Evolutionary conservation across 768 basidiomycete species (phyloP), one percentile per base, ranked within the genome.

Genomic region (Leccinum olivaceopallidum): DNA sequence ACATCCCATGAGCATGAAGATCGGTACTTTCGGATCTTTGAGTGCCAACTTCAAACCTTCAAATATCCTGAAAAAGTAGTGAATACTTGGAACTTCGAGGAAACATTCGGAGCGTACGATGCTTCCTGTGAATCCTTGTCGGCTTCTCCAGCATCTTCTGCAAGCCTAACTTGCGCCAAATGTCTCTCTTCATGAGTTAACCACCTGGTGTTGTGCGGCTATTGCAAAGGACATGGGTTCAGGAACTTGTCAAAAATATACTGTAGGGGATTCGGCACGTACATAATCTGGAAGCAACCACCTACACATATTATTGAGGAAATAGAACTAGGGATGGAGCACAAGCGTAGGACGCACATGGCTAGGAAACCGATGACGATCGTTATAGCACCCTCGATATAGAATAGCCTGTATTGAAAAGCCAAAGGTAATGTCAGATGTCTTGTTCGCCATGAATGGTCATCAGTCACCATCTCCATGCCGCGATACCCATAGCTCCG

Each of bases 351-450:
- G 44, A 47, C 44, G 12, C 42, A 86, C 85, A 85, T 81, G 51
- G 80, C 75, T 16, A 80, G 60, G 26, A 88, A 71, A 2, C 87
- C 87, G 51, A 89, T 67, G 53, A 77, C 68, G 62, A 90, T 83
- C 0, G 87, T 90, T 10, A 88, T 79, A 1, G 83, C 76, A 4
- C 89, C 89, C 83, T 90, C 89, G 49, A 89, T 87, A 67, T 81
- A 87, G 69, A 90, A 90, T 39, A 90, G 64, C 88, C 87, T 64
- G 48, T 16, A 28, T 26, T 49, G 12, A 34, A 60, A 24, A 57
- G 53, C 20, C 2, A 6, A 55, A 48, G 30, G 30, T 42, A 10
- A 13, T 47, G 44, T 47, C 5, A 47, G 44, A 47, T 47, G 44
- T 47, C 44, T 47, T 20, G 42, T 20, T 47, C 50, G 16, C 28